Evolutionary conservation across 164 flowering plant species (phyloP).

Genomic region (Umbilicus rupestris): DNA sequence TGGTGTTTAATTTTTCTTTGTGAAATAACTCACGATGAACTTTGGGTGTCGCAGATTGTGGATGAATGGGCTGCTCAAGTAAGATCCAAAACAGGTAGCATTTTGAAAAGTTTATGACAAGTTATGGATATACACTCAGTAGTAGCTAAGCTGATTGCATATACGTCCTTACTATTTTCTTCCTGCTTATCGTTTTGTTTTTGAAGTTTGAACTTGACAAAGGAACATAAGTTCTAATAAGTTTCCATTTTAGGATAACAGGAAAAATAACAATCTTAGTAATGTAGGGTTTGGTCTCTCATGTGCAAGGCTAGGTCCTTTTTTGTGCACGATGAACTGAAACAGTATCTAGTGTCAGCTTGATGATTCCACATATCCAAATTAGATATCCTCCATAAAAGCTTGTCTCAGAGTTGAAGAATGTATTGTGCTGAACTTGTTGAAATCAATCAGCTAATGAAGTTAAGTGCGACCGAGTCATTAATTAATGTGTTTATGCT

Average conservation of each 20-base stretch:
- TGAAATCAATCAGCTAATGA: neutral
- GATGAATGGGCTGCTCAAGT: constrained; percentile 79
- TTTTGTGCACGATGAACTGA: too few species aligned
- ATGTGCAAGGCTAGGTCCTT: too few species aligned
- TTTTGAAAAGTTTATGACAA: neutral
- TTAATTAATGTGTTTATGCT: constrained; percentile 14
- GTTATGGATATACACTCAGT: neutral
- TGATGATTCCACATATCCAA: too few species aligned
- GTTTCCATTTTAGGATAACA: too few species aligned
- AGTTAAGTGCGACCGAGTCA: neutral
- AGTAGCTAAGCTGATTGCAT: neutral
- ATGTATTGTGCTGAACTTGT: neutral
- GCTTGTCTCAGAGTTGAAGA: neutral
- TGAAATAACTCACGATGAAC: neutral
- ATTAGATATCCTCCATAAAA: too few species aligned
- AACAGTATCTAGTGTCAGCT: too few species aligned
- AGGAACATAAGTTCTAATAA: too few species aligned
- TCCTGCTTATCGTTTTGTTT: neutral
- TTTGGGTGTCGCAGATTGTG: constrained; percentile 37
- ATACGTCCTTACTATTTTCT: too few species aligned
- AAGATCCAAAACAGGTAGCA: constrained; percentile 52
- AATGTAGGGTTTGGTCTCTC: too few species aligned
- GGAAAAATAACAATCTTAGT: too few species aligned
- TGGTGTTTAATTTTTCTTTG: neutral
- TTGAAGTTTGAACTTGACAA: neutral